Evolutionary conservation across 306 rosid species (phyloP), one percentile per base, ranked within the genome.

Genomic region (Elaeagnus macrophylla): DNA sequence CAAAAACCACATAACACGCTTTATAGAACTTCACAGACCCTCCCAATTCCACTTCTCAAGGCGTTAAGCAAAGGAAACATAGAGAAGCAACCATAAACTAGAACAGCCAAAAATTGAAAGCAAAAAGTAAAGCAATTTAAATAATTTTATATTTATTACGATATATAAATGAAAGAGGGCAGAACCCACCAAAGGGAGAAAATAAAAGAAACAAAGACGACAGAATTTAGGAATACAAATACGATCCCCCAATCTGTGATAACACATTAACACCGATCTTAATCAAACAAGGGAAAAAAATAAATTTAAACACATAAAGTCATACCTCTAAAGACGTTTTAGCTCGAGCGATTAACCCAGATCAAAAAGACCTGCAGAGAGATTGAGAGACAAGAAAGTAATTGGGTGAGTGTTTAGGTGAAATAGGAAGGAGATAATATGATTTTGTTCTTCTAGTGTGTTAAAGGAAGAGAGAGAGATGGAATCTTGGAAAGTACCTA

Each of bases 341-440:
- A 57, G 48, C 18, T 8, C 1, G 52, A 58, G 42, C 55, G 8
- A 47, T 12, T 37, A 13, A 57, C 14, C 42, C 44, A 13, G 32
- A 15, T 13, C 18, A 37, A 43, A 18, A 16, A 64, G 1, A n/a
- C 18, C 48, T 38, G 13, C 40, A 54, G 68, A 46, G 54, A 19
- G 61, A 64, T 14, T 35, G 7, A 15, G 51, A 36, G 59, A 63
- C 44, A 12, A 17, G 60, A 18, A 7, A 49, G 15, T 14, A 43
- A 42, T 19, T 19, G 5, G 51, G 14, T 58, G 52, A 32, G 35
- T 45, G 60, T 5, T 42, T 58, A 37, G 60, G 66, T 53, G 44
- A 38, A 50, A 57, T 12, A 0, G 32, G 32, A 45, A 45, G 15
- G 9, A 16, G 53, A 45, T 60, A 39, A 40, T 12, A 39, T 35